Conservation (phyloP, 805 yeast species). For the Ogataea populi-albae region DNA sequence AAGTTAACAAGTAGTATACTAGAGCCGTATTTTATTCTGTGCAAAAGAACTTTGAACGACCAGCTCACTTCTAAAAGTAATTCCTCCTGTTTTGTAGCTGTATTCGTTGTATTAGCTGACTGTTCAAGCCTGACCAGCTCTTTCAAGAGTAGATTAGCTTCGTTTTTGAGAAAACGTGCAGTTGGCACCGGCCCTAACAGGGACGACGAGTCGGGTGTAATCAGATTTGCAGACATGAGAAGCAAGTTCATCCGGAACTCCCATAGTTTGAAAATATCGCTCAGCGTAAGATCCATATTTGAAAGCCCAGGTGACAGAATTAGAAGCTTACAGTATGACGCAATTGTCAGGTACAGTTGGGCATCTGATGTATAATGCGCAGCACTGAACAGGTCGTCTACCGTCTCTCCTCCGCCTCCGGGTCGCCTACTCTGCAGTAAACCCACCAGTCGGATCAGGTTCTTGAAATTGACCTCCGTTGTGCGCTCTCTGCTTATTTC, state of each 20-base stretch:
- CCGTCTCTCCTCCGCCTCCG: not conserved
- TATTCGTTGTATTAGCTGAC: slow-evolving; percentile 3
- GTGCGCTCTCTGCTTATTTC: slow-evolving; percentile 7
- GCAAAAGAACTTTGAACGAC: slow-evolving; percentile 31
- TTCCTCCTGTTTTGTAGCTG: slow-evolving; percentile 4
- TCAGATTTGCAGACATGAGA: slow-evolving; percentile 18
- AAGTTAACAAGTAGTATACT: slow-evolving; percentile 42
- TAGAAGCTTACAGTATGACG: slow-evolving; percentile 28
- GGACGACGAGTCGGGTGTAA: slow-evolving; percentile 13
- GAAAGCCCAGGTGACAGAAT: slow-evolving; percentile 24
- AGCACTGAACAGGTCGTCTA: slow-evolving; percentile 1
- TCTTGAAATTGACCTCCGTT: slow-evolving; percentile 6
- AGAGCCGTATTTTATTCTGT: slow-evolving; percentile 43
- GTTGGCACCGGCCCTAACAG: slow-evolving; percentile 26
- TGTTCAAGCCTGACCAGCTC: slow-evolving; percentile 23
- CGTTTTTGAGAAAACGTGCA: slow-evolving; percentile 27
- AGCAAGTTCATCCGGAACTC: slow-evolving; percentile 30
- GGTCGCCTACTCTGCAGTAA: slow-evolving; percentile 6
- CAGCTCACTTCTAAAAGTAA: slow-evolving; percentile 21
- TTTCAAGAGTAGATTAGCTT: slow-evolving; percentile 26
- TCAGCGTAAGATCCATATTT: slow-evolving; percentile 13
- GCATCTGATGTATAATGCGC: slow-evolving; percentile 4
- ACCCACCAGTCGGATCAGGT: slow-evolving; percentile 7
- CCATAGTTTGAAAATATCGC: slow-evolving; percentile 44
- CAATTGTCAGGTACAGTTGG: slow-evolving; percentile 21